Conservation (phyloP, 1,284 basidiomycete species). For the Cronartium ribicola region DNA sequence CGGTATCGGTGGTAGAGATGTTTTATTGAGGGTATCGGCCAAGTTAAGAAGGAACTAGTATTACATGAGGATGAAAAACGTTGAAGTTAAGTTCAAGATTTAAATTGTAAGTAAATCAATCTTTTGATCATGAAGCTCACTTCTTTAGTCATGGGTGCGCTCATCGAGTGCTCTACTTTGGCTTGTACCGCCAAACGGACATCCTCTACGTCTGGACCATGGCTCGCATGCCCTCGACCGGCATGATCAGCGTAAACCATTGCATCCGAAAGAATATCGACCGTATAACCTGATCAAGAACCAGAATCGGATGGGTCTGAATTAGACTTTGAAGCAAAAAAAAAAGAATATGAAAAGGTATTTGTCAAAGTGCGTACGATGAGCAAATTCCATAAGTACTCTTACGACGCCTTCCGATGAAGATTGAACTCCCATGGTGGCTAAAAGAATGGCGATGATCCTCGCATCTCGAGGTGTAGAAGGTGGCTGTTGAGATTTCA, state of each 20-base stretch:
- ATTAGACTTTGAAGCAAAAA: not conserved
- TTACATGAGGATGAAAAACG: not conserved
- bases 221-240: slow-evolving; percentile 66
- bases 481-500: slow-evolving; percentile 12
- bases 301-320: not conserved
- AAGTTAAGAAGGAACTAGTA: slow-evolving; percentile 77
- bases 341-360: slow-evolving; percentile 5
- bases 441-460: slow-evolving; percentile 83
- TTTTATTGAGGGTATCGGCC: slow-evolving; percentile 82
- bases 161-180: slow-evolving; percentile 89
- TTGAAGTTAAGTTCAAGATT: not conserved
- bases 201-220: slow-evolving; percentile 70
- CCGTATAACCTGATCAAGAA: slow-evolving; percentile 64
- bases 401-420: slow-evolving; percentile 88
- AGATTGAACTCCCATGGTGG: slow-evolving; percentile 90
- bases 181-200: slow-evolving; percentile 85
- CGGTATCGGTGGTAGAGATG: slow-evolving; percentile 83
- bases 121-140: slow-evolving; percentile 55
- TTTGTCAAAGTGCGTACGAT: slow-evolving; percentile 56
- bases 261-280: slow-evolving; percentile 83
- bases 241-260: slow-evolving; percentile 92
- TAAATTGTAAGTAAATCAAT: not conserved
- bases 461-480: slow-evolving; percentile 74
- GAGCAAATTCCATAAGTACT: slow-evolving; percentile 90
- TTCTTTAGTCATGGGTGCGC: slow-evolving; percentile 88